Base-by-base conservation (phyloP, 371 early-diverging fungal genomes). In the Mucor saturninus region DNA sequence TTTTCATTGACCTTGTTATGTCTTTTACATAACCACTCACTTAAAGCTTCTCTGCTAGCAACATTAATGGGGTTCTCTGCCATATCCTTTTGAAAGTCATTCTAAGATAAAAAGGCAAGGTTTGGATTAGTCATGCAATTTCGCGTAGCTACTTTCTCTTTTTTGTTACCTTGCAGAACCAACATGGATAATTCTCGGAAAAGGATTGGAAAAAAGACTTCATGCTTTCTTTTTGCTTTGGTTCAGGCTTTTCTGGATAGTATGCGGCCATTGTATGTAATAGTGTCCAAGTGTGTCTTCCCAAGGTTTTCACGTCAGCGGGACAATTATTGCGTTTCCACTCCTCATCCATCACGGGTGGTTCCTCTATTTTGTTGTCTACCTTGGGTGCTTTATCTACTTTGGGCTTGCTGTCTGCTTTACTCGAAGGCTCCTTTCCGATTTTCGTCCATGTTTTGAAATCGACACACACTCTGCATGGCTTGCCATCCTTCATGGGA, bases 201-300 rank as follows among this genome's bases (percentile, higher is more conserved):
- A 98, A 89, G 1, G 91, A 80, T n/a, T 75, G 64, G 45, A 95
- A 70, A 42, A 96, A 84, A 4, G 75, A 69, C 57, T 74, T 68
- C 86, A 94, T 91, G 59, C 84, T 84, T 21, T 74, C 66, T 75
- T 94, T 89, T 62, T 98, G 89, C 46, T 74, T 62, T 0, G 64
- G 51, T 1, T 88, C 83, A 0, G 99, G 97, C 9, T 76, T 76
- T 15, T 92, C 91, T 1, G 99, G 98, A 71, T 97, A 99, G 72
- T 96, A 95, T 0, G 98, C 95, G 2, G 97, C 97, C 91, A 98
- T 95, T 1, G 98, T 98, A 78, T 99, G 99, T 39, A 99, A 78
- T 62, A 98, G 92, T 3, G 97, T 95, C 99, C 99, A 99, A 1
- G 98, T 95, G 11, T 92, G 81, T 31, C 91, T 79, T 35, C 99